These are phyloP conservation scores for Russula griseocarnosa DNA, from an alignment of 768 basidiomycete genomes.

Conservation along the genomic window DNA sequence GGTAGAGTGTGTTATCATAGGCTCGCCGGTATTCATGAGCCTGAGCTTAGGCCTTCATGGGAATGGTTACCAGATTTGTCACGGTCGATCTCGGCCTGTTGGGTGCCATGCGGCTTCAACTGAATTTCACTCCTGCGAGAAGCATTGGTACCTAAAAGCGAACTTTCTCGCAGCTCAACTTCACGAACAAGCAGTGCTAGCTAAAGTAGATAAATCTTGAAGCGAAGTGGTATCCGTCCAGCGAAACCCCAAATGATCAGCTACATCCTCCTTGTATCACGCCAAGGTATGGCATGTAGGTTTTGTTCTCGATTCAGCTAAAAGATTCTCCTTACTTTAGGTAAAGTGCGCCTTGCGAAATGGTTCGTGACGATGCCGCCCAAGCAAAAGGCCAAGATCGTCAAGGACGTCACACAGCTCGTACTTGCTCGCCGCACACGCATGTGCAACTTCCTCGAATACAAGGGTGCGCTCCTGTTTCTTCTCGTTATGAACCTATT, in stretches of 20 bases:
- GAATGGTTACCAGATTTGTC: neutral
- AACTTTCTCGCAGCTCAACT: neutral
- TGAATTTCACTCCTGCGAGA: no score
- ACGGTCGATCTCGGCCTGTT: neutral
- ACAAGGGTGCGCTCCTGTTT: slow-evolving; percentile 66
- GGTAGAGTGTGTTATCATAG: no score
- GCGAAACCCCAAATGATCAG: slow-evolving; percentile 57
- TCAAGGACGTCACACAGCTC: slow-evolving; percentile 92
- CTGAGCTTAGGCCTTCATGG: no score
- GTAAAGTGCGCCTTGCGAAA: slow-evolving; percentile 91
- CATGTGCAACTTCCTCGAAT: slow-evolving; percentile 96
- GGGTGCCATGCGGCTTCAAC: no score
- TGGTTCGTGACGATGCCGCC: slow-evolving; percentile 87
- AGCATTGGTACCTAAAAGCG: neutral
- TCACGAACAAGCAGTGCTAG: neutral
- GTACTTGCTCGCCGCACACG: slow-evolving; percentile 81
- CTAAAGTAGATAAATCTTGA: neutral
- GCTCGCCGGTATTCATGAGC: no score
- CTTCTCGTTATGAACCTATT: neutral
- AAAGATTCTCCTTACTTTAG: slow-evolving; percentile 38
- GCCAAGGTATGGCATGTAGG: slow-evolving; percentile 57
- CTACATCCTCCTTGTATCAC: slow-evolving; percentile 90
- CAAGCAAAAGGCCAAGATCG: slow-evolving; percentile 83
- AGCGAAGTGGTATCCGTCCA: neutral
- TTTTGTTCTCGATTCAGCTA: neutral